phyloP scores from a whole-genome alignment of 306 rosid species.

The Quercus parvula region DNA sequence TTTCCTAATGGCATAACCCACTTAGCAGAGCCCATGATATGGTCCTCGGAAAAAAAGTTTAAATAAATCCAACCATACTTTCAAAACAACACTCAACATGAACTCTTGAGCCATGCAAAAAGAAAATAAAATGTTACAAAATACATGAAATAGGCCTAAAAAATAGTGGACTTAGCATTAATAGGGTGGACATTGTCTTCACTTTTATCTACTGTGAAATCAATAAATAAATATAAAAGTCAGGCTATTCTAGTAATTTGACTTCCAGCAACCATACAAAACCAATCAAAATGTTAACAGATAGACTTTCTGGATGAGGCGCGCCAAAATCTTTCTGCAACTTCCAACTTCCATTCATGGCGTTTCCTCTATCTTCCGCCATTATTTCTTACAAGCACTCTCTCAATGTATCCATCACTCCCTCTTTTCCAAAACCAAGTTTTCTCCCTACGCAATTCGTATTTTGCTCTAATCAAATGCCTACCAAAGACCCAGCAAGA shows the following conservation, averaged over 20 bases:
- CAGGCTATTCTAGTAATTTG: constrained; percentile 24
- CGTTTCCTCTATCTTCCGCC: constrained; percentile 55
- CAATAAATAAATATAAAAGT: neutral
- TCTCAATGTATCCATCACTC: constrained; percentile 25
- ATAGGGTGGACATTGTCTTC: no score
- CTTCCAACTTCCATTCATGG: constrained; percentile 43
- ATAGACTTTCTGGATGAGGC: constrained; percentile 49
- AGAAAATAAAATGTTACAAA: no score
- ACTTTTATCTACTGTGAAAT: no score
- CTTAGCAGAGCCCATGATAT: no score
- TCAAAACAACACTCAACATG: no score
- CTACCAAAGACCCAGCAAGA: constrained; percentile 13
- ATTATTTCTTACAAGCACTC: constrained; percentile 31
- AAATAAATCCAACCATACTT: no score
- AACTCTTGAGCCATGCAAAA: no score
- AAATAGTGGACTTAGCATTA: no score
- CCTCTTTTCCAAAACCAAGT: constrained; percentile 1
- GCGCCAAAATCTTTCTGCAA: constrained; percentile 42
- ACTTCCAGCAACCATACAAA: constrained; percentile 1
- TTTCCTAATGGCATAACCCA: no score
- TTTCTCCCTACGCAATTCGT: constrained; percentile 15
- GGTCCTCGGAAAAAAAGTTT: no score
- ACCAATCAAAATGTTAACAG: neutral
- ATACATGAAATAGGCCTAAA: no score
- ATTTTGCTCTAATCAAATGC: constrained; percentile 19